phyloP scores from a whole-genome alignment of 2,329 filamentous ascomycete species.

The Aspergillus ochraceus region DNA sequence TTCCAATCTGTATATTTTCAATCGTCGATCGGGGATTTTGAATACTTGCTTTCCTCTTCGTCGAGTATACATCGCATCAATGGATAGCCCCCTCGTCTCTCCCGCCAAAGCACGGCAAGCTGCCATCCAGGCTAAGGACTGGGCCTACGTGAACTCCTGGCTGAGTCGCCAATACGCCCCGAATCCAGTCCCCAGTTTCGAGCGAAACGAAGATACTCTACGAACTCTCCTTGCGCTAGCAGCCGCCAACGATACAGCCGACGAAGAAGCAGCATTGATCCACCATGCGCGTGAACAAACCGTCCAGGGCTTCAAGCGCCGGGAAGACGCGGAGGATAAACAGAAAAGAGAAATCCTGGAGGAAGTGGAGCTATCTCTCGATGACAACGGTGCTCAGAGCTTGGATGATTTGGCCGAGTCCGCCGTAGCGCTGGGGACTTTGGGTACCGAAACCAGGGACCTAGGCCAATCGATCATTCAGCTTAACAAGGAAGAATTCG shows the following conservation, averaged over 20 bases:
- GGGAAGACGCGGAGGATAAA: slow-evolving; percentile 28
- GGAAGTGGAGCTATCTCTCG: slow-evolving; percentile 56
- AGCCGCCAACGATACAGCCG: slow-evolving; percentile 70
- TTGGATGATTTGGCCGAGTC: slow-evolving; percentile 60
- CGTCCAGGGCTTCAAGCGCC: slow-evolving; percentile 30
- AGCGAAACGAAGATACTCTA: slow-evolving; percentile 83
- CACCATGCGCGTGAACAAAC: slow-evolving; percentile 40
- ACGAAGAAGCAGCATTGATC: slow-evolving; percentile 39
- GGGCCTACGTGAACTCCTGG: slow-evolving; percentile 86
- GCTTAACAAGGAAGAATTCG: slow-evolving; percentile 56
- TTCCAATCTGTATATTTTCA: background rate
- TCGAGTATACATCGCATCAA: slow-evolving; percentile 1
- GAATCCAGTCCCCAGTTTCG: slow-evolving; percentile 68
- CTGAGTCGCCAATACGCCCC: slow-evolving; percentile 68
- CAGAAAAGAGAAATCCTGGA: slow-evolving; percentile 49
- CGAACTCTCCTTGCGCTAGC: slow-evolving; percentile 72
- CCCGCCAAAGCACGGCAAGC: slow-evolving; percentile 69
- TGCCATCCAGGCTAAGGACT: slow-evolving; percentile 82
- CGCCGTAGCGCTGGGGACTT: slow-evolving; percentile 52
- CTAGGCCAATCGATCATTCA: slow-evolving; percentile 57
- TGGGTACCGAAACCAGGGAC: slow-evolving; percentile 49
- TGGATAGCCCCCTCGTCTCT: slow-evolving; percentile 53
- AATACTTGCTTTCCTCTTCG: too few species aligned
- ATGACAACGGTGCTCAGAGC: slow-evolving; percentile 53
- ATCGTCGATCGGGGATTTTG: background rate